phyloP scores from a whole-genome alignment of 768 basidiomycete genomes.

The Kondoa malvinella region DNA sequence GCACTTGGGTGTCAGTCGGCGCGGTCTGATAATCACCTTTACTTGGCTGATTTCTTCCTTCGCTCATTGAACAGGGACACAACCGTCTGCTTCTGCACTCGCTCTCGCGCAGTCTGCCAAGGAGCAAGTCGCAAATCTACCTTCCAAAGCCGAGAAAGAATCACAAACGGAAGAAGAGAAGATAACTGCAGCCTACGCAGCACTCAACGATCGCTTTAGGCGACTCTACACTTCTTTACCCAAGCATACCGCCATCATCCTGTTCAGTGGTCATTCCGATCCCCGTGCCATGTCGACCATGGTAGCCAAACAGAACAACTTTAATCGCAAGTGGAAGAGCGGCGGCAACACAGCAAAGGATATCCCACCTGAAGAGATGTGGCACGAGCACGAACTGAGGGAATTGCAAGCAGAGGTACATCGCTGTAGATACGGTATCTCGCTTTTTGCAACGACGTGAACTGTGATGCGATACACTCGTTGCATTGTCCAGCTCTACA shows the following conservation, averaged over 20 bases:
- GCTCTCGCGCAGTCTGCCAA: constrained; percentile 11
- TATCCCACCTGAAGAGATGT: constrained; percentile 45
- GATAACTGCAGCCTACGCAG: constrained; percentile 16
- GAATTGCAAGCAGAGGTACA: constrained; percentile 65
- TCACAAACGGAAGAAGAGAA: not conserved
- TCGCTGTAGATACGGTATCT: constrained; percentile 59
- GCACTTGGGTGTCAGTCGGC: constrained; percentile 49
- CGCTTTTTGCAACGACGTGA: constrained; percentile 40
- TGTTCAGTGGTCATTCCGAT: constrained; percentile 79
- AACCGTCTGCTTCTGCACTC: constrained; percentile 16
- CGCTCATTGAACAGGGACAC: constrained; percentile 20
- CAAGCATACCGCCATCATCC: constrained; percentile 57
- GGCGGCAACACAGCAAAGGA: constrained; percentile 33
- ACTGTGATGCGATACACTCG: too few relatives aligned
- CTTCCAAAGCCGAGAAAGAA: not conserved
- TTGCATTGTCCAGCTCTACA: too few relatives aligned
- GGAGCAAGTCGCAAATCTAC: not conserved
- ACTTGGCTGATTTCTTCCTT: not conserved
- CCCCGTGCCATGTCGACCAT: constrained; percentile 62
- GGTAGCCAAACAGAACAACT: constrained; percentile 50
- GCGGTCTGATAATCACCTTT: not conserved
- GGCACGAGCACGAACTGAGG: constrained; percentile 60
- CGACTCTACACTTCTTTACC: constrained; percentile 54
- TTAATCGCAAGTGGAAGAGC: constrained; percentile 42
- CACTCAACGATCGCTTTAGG: constrained; percentile 47